Evolutionary conservation across 192 early-diverging fungal genomes (phyloP).

Genomic region (Fimicolochytrium jonesii): DNA sequence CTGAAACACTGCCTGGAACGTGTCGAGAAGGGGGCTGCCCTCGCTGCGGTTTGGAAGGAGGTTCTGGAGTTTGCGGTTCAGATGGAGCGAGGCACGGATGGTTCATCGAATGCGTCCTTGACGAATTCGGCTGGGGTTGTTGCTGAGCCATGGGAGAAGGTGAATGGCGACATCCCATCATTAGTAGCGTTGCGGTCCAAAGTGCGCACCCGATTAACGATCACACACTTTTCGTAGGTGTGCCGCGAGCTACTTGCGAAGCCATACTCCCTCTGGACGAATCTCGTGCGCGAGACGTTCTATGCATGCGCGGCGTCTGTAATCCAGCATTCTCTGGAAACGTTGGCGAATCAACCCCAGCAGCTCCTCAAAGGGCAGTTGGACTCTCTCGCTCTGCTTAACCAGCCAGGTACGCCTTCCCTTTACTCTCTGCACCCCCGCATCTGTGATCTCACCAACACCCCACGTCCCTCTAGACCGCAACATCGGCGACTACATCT

Average conservation of each 20-base stretch:
- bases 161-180: too few relatives aligned
- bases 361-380: not conserved
- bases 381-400: too few relatives aligned
- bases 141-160: too few relatives aligned
- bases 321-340: not conserved
- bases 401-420: too few relatives aligned
- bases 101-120: too few relatives aligned
- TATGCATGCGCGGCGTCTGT: not conserved
- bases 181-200: too few relatives aligned
- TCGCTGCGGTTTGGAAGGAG: not conserved
- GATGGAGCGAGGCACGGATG: too few relatives aligned
- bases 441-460: too few relatives aligned
- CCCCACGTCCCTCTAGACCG: conserved; percentile 5
- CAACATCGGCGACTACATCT: conserved; percentile 8
- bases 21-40: not conserved
- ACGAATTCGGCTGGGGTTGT: too few relatives aligned
- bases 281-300: not conserved
- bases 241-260: not conserved
- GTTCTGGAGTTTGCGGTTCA: not conserved
- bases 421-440: too few relatives aligned
- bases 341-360: not conserved
- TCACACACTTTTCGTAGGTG: not conserved
- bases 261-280: conserved; percentile 7
- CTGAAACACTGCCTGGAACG: not conserved
- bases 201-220: too few relatives aligned